These are phyloP conservation scores for Podila epicladia DNA, from an alignment of 192 early-diverging fungal species.

Conservation along the genomic window DNA sequence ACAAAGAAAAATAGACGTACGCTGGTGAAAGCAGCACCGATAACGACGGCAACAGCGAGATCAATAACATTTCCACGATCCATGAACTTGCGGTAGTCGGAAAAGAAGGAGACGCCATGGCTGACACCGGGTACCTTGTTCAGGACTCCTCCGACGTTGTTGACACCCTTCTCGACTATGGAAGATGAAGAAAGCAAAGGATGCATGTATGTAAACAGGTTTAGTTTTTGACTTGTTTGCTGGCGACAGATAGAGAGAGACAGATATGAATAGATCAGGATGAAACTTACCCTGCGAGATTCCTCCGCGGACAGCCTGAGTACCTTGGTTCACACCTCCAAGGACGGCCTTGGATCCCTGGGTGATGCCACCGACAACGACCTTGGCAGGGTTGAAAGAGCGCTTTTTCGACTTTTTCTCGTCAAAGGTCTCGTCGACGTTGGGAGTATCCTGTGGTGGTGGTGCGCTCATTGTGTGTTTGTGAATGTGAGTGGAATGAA, in stretches of 20 bases:
- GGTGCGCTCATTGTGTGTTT: conserved; percentile 7
- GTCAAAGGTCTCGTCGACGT: background rate
- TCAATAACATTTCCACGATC: conserved; percentile 70
- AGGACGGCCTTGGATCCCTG: background rate
- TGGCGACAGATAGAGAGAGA: background rate
- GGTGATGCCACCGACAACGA: conserved; percentile 9
- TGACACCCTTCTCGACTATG: conserved; percentile 48
- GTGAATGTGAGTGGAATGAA: background rate
- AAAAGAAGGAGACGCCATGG: conserved; percentile 57
- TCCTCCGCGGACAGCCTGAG: conserved; percentile 33
- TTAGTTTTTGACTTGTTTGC: background rate
- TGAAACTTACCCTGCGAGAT: conserved; percentile 32
- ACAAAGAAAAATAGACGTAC: conserved; percentile 42
- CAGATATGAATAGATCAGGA: no score
- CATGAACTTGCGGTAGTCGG: conserved; percentile 67
- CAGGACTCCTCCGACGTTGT: conserved; percentile 23
- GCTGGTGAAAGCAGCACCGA: conserved; percentile 57
- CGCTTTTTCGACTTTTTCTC: conserved; percentile 15
- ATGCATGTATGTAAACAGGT: background rate
- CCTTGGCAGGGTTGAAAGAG: conserved; percentile 35
- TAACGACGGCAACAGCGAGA: conserved; percentile 72
- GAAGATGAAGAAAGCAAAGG: background rate
- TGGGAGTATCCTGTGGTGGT: background rate
- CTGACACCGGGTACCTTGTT: conserved; percentile 51
- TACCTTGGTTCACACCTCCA: conserved; percentile 14